Evolutionary conservation across 192 early-diverging fungal species (phyloP), one percentile per base, ranked within the genome.

Genomic region (Irineochytrium annulatum): DNA sequence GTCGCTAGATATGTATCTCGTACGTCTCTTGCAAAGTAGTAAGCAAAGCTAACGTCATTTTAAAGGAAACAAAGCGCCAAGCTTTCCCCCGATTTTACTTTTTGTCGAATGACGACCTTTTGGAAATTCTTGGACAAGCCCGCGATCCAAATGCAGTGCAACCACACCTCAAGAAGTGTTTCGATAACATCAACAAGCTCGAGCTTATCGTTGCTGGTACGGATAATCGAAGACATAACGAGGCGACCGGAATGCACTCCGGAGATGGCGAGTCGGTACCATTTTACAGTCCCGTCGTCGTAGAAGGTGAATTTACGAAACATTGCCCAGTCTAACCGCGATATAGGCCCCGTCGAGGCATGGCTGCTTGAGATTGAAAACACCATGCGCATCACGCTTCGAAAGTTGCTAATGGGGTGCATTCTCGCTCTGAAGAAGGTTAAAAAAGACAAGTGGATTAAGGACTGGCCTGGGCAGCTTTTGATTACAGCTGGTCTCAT

Each of bases 371-470:
- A 83, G 13, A 62, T 82, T 34, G 81, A 83, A 62, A 35, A 65
- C 5, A 70, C 58, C 30, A 83, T 83, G 81, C 60, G 76, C 0
- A 43, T 62, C 4, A 83, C 81, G 1, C 43, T 83, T n/a, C 55
- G 79, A 26, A 73, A 73, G 43, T 63, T 83, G 32, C 60, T 83
- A 19, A 44, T 76, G 52, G 77, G 79, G 14, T 75, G 72, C 35
- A 46, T 83, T 2, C 41, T 78, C 35, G 64, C 65, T 0, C 57
- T 78, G 60, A 82, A 83, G 57, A 83, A 83, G 58, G 70, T 62
- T 5, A 83, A 83, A 58, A 77, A 79, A 52, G 79, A 83, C 53
- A 83, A 83, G 57, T 83, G 81, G 81, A 67, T 83, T 16, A 82
- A 81, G 52, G 79, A 78, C 49, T 83, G 81, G 81, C 73, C 81